Evolutionary conservation across 1,139 yeast species (phyloP).

Genomic region (Hyphopichia burtonii): DNA sequence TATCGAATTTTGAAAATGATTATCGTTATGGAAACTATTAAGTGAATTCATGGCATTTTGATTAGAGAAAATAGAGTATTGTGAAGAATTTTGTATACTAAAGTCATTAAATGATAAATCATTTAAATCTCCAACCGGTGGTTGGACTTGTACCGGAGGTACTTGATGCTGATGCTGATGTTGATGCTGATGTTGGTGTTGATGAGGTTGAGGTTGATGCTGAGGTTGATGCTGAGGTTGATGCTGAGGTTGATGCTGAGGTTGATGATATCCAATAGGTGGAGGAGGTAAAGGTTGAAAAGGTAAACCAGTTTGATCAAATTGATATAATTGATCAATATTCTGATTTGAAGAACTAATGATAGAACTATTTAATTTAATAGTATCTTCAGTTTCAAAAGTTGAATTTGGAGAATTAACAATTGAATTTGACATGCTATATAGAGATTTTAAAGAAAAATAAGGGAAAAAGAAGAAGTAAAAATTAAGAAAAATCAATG

Average conservation of each 20-base stretch:
- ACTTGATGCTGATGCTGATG: background rate
- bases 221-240: background rate
- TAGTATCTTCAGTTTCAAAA: slow-evolving; percentile 25
- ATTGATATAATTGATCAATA: slow-evolving; percentile 5
- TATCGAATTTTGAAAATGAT: slow-evolving; percentile 6
- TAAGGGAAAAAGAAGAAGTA: background rate
- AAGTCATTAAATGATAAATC: slow-evolving; percentile 2
- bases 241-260: background rate
- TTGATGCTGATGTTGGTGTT: background rate
- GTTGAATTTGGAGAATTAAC: slow-evolving; percentile 20
- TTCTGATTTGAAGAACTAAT: slow-evolving; percentile 13
- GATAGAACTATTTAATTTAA: slow-evolving; percentile 19
- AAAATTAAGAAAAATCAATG: slow-evolving; percentile 2
- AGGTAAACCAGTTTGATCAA: slow-evolving; percentile 6
- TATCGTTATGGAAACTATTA: slow-evolving; percentile 3
- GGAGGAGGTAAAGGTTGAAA: slow-evolving; percentile 25
- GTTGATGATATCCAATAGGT: slow-evolving; percentile 11
- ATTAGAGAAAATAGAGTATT: slow-evolving; percentile 25
- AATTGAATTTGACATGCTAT: slow-evolving; percentile 13
- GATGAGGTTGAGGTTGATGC: background rate
- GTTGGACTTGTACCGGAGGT: background rate
- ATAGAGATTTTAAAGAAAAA: slow-evolving; percentile 1
- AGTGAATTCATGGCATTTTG: slow-evolving; percentile 21
- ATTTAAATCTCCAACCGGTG: background rate
- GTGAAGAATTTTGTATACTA: slow-evolving; percentile 7